A percentile compares a stretch with the other conserved stretches of the same genome.
These are phyloP conservation scores for Pyrenophora tritici-repentis DNA, from an alignment of 2,329 filamentous ascomycete species.

Conservation along the genomic window DNA sequence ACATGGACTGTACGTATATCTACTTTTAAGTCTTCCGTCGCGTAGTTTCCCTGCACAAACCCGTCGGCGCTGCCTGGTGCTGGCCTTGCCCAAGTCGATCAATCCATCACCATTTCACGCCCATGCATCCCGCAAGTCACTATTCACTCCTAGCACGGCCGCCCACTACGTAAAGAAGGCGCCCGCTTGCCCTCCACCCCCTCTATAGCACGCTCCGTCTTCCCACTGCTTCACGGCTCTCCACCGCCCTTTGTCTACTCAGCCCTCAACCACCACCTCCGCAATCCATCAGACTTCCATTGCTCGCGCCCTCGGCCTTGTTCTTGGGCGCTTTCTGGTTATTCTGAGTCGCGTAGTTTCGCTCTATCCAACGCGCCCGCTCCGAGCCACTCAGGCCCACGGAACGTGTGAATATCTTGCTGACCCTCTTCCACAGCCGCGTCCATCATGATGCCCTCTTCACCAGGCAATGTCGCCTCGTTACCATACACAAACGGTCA, in stretches of 20 bases:
- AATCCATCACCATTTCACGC: constrained; percentile 41
- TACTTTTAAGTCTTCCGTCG: constrained; percentile 41
- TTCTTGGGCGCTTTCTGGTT: constrained; percentile 41
- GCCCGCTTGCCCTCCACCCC: constrained; percentile 19
- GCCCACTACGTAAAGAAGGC: constrained; percentile 18
- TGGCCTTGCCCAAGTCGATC: constrained; percentile 41
- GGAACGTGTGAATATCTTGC: constrained; percentile 44
- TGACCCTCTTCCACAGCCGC: constrained; percentile 58
- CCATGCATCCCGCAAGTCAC: constrained; percentile 36
- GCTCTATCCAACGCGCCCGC: constrained; percentile 44
- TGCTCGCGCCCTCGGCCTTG: constrained; percentile 30
- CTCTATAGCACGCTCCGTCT: constrained; percentile 18
- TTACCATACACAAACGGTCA: constrained; percentile 71
- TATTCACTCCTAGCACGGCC: constrained; percentile 20
- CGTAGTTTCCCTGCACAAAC: constrained; percentile 19
- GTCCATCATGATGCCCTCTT: constrained; percentile 67
- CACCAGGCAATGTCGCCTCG: constrained; percentile 65
- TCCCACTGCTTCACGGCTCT: constrained; percentile 28
- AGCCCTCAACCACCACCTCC: constrained; percentile 40
- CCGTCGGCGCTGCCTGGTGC: constrained; percentile 22
- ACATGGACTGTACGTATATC: constrained; percentile 64
- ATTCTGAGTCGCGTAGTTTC: constrained; percentile 51
- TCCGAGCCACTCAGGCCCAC: constrained; percentile 40
- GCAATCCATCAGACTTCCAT: constrained; percentile 49
- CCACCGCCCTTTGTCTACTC: constrained; percentile 34